These are phyloP conservation scores for Aspergillus melleus DNA, from an alignment of 2,329 filamentous ascomycete genomes.

Conservation along the genomic window DNA sequence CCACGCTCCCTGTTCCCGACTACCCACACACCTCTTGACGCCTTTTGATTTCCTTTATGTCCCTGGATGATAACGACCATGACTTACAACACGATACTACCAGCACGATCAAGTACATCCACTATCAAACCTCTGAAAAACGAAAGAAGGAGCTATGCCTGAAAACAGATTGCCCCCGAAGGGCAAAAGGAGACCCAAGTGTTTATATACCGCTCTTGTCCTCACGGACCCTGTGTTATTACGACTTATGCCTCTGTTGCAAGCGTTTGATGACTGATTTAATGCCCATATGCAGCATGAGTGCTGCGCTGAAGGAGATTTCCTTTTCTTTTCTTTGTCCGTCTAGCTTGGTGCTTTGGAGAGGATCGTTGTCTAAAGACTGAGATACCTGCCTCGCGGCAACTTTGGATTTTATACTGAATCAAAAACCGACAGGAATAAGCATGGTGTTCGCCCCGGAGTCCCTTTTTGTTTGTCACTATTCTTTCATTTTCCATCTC, in stretches of 20 bases:
- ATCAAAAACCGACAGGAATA: constrained; percentile 13
- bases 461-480: constrained; percentile 13
- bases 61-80: neutral
- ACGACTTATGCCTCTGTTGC: constrained; percentile 11
- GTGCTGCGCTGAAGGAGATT: constrained; percentile 9
- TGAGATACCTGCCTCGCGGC: constrained; percentile 28
- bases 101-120: neutral
- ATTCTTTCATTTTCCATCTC: neutral
- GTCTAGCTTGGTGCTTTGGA: constrained; percentile 19
- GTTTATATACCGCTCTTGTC: constrained; percentile 31
- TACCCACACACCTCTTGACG: neutral
- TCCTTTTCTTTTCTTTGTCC: constrained; percentile 14
- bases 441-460: constrained; percentile 27
- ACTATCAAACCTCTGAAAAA: constrained; percentile 1
- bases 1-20: neutral
- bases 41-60: neutral
- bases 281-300: constrained; percentile 10
- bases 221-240: constrained; percentile 34
- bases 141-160: constrained; percentile 7
- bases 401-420: constrained; percentile 17
- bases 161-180: constrained; percentile 15
- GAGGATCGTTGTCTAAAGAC: constrained; percentile 26
- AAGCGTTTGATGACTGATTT: constrained; percentile 10
- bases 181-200: constrained; percentile 10
- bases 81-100: neutral